Percentiles rank a stretch among this genome's conserved stretches.
Conservation (phyloP, 1,284 basidiomycete species). For the Ustilago shanxiensis region DNA sequence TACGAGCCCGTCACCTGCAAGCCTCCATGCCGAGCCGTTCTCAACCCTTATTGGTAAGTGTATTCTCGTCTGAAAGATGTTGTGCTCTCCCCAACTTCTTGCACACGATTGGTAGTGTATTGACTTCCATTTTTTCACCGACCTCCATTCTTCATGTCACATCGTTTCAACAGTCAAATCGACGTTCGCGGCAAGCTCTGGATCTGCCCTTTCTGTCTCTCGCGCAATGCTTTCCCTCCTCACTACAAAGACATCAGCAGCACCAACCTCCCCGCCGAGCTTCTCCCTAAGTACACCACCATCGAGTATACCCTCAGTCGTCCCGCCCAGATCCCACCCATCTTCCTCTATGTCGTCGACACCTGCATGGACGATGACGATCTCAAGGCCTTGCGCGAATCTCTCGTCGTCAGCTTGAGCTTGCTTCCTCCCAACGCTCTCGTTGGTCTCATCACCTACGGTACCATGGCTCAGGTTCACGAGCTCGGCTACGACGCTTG, state of each 20-base stretch:
- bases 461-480: constrained; percentile 99
- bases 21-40: constrained; percentile 93
- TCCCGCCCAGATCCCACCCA: constrained; percentile 89
- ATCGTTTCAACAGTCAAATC: constrained; percentile 80
- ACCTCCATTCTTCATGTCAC: not conserved
- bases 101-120: too few species aligned
- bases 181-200: constrained; percentile 98
- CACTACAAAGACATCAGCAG: constrained; percentile 99
- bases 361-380: constrained; percentile 97
- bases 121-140: too few species aligned
- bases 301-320: constrained; percentile 97
- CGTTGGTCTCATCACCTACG: constrained; percentile 94
- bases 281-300: constrained; percentile 97
- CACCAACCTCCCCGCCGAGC: constrained; percentile 94
- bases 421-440: constrained; percentile 92
- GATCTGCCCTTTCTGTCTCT: constrained; percentile 99
- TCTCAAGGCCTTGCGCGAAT: constrained; percentile 92
- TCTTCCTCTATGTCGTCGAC: constrained; percentile 97
- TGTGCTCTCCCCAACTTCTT: too few species aligned
- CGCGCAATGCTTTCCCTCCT: constrained; percentile 95
- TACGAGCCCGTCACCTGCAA: constrained; percentile 99
- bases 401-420: constrained; percentile 90
- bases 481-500: constrained; percentile 97
- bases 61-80: too few species aligned
- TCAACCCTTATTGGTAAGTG: constrained; percentile 90